A percentile compares a stretch with the other conserved stretches of the same genome.
These are phyloP conservation scores for Trichoderma sp. DNA, from an alignment of 2,329 filamentous ascomycete genomes.

Conservation along the genomic window DNA sequence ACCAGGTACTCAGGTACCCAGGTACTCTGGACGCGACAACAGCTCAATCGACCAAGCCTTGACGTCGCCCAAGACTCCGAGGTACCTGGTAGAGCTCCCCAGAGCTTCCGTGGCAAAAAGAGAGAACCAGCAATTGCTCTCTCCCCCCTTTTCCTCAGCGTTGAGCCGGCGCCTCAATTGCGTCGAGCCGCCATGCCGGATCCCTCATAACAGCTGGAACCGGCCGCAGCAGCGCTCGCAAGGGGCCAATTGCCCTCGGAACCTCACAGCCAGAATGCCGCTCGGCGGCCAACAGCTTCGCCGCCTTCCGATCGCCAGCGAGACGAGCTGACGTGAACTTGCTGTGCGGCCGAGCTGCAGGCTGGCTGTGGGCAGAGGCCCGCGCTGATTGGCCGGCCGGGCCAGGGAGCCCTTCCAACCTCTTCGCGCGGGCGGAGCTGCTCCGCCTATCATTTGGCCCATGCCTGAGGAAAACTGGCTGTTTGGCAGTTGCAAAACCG, in stretches of 20 bases:
- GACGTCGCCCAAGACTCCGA: slow-evolving; percentile 1
- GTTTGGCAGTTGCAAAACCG: slow-evolving; percentile 22
- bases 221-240: not conserved
- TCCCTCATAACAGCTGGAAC: not conserved
- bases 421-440: slow-evolving; percentile 17
- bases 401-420: slow-evolving; percentile 16
- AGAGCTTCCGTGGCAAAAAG: slow-evolving; percentile 4
- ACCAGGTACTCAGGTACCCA: too few species aligned
- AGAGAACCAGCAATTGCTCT: slow-evolving; percentile 6
- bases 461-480: slow-evolving; percentile 16
- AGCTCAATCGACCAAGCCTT: not conserved
- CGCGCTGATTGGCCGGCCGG: slow-evolving; percentile 22
- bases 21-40: too few species aligned
- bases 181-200: too few species aligned
- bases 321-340: slow-evolving; percentile 27
- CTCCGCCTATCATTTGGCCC: slow-evolving; percentile 27
- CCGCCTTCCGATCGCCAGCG: slow-evolving; percentile 9
- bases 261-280: not conserved
- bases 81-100: not conserved
- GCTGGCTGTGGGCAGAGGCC: slow-evolving; percentile 15
- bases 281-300: slow-evolving; percentile 20
- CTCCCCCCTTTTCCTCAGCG: too few species aligned
- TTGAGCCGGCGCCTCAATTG: too few species aligned
- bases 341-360: slow-evolving; percentile 21
- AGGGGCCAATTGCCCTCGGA: not conserved